phyloP scores from a whole-genome alignment of 163 green algal genomes.

The Volvox carteri region DNA sequence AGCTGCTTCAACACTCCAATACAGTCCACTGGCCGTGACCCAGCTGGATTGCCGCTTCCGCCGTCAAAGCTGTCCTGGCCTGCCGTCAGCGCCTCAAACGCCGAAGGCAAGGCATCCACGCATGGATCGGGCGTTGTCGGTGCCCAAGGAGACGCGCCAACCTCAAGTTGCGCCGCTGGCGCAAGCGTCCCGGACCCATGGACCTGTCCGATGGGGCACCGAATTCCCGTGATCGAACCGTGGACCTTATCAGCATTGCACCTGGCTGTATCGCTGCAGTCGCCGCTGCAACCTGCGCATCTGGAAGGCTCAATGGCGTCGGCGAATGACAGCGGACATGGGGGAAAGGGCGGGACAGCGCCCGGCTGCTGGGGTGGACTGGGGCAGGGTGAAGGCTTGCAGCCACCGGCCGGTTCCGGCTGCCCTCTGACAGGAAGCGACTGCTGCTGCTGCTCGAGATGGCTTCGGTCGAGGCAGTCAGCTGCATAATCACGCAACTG shows the following conservation, averaged over 20 bases:
- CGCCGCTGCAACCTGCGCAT: not conserved
- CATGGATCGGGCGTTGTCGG: not conserved
- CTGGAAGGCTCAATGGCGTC: not conserved
- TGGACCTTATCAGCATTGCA: not conserved
- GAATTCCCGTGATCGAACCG: not conserved
- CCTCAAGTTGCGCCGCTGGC: not conserved
- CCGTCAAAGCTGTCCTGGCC: slow-evolving; percentile 35
- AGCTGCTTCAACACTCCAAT: slow-evolving; percentile 29
- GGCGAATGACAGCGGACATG: not conserved
- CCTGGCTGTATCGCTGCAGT: not conserved
- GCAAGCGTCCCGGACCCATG: no score
- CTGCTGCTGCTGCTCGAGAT: not conserved
- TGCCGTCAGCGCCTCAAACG: not conserved
- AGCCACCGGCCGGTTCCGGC: not conserved
- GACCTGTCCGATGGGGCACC: not conserved
- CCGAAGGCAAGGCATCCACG: not conserved
- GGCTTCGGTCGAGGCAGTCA: not conserved
- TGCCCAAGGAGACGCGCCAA: not conserved
- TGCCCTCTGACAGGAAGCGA: not conserved
- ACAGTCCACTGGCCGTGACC: not conserved
- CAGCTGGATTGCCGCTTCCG: no score
- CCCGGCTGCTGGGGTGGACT: no score
- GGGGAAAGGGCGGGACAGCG: no score
- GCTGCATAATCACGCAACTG: not conserved
- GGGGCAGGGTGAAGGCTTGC: not conserved